Evolutionary conservation across 169 alveolate species (phyloP), one percentile per base, ranked within the genome.

Genomic region (Plasmodium cynomolgi): DNA sequence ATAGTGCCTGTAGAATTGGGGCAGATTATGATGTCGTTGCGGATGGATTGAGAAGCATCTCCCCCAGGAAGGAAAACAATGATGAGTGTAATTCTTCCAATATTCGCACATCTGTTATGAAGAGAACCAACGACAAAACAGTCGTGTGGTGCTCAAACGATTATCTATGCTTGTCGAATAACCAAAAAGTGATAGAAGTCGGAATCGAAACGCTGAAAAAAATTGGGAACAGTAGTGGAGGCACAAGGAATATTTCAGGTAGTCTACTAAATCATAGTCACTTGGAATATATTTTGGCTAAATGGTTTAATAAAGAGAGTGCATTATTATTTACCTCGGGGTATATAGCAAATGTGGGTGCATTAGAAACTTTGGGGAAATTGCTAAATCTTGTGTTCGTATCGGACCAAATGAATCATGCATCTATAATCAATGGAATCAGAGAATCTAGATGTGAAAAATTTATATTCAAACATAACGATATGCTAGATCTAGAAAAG

Each of bases 221-320:
- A 58, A 84, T 96, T 23, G 99, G 99, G 50, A 96, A 97, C 44
- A 98, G 99, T 68, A 97, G 98, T 68, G 99, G 99, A 41, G 99
- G 99, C 26, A 98, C 99, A 33, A 92, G 99, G 75, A 98, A 98
- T 85, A 98, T 98, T 31, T 97, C 98, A 72, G 99, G 99, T 34
- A 97, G 97, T 62, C 93, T 96, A 34, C 88, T 72, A 20, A 96
- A 91, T 74, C 98, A 97, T 85, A 96, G 96, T 17, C 95, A 91
- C 17, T 97, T 98, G 39, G 99, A 98, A 92, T 91, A 90, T 56
- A 97, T 96, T 29, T 91, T 98, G 54, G 98, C 98, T 8, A 96
- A 93, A 44, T 93, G 96, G 84, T 98, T 96, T 91, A 90, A 90
- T 29, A 98, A 97, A 92, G 98, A 97, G 33, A 88, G 96, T 34